Percentiles rank a stretch among this genome's conserved stretches.
Conservation (phyloP, 2,329 filamentous ascomycete genomes). For the Apiospora rasikravindrae region DNA sequence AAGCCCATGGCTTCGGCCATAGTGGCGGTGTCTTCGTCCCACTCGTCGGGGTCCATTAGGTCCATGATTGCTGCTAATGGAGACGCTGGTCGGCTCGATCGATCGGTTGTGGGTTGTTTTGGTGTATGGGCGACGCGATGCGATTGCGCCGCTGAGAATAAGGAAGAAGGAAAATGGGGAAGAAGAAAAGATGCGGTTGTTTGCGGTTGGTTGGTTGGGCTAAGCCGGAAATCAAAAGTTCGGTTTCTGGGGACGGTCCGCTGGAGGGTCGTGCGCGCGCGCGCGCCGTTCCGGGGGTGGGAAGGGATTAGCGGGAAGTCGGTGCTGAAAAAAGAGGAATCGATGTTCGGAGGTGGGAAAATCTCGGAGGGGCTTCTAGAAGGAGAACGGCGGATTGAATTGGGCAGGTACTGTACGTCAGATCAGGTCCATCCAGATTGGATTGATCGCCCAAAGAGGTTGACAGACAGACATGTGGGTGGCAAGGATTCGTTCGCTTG, state of each 20-base stretch:
- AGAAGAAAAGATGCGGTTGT: not conserved
- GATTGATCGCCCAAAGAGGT: not conserved
- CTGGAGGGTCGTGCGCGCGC: not conserved
- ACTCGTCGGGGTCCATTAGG: conserved; percentile 30
- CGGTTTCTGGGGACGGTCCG: not conserved
- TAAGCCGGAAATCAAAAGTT: conserved; percentile 1
- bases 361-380: not conserved
- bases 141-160: not conserved
- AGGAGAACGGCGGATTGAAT: not conserved
- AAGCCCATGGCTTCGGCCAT: conserved; percentile 77
- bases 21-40: conserved; percentile 49
- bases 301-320: not conserved
- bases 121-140: not conserved
- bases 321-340: not conserved
- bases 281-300: not conserved
- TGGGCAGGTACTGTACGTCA: not conserved
- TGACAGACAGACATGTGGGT: conserved; percentile 5
- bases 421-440: not conserved
- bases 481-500: conserved; percentile 1
- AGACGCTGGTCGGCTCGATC: too few relatives aligned
- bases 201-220: not conserved
- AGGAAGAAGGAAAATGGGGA: not conserved
- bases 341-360: not conserved
- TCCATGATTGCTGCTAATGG: not conserved
- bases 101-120: not conserved